A percentile compares a stretch with the other conserved stretches of the same genome.
Evolutionary conservation across 805 yeast genomes (phyloP).

Genomic region (Torulaspora franciscae): DNA sequence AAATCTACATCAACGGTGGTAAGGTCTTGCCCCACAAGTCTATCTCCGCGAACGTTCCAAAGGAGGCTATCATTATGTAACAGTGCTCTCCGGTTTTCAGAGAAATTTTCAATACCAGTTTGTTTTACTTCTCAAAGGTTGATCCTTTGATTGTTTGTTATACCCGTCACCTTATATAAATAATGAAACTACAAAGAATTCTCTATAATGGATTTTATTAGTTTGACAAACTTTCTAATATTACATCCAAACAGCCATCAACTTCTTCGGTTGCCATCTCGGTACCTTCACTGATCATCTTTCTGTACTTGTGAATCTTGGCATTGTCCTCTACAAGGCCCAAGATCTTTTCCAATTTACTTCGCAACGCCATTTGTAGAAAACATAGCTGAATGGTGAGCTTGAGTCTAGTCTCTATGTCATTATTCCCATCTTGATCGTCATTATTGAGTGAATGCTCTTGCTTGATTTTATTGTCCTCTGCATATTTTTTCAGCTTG

Average conservation of each 20-base stretch:
- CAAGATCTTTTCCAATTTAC: slow-evolving; percentile 37
- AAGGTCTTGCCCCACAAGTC: slow-evolving; percentile 98
- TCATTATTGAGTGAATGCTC: slow-evolving; percentile 7
- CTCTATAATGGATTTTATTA: slow-evolving; percentile 3
- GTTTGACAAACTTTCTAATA: slow-evolving; percentile 34
- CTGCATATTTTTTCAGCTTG: slow-evolving; percentile 8
- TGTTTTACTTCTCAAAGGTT: slow-evolving; percentile 10
- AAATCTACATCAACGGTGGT: slow-evolving; percentile 98
- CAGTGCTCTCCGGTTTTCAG: slow-evolving; percentile 2
- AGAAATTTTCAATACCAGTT: slow-evolving; percentile 4
- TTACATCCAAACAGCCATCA: slow-evolving; percentile 60
- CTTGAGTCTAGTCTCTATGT: slow-evolving; percentile 21
- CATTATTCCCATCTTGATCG: slow-evolving; percentile 16
- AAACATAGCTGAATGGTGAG: slow-evolving; percentile 36
- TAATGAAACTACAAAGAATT: slow-evolving; percentile 2
- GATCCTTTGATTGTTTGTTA: slow-evolving; percentile 11
- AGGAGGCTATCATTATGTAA: slow-evolving; percentile 97
- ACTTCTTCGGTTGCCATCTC: slow-evolving; percentile 64
- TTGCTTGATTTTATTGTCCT: neutral
- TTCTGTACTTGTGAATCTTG: slow-evolving; percentile 61
- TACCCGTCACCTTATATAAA: slow-evolving; percentile 7
- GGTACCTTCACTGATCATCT: slow-evolving; percentile 63
- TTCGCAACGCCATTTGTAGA: slow-evolving; percentile 41
- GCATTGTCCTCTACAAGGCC: slow-evolving; percentile 38
- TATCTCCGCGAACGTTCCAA: slow-evolving; percentile 92